Base-by-base conservation (phyloP, 176 grass and related monocot genomes). In the Oryza meridionalis region DNA sequence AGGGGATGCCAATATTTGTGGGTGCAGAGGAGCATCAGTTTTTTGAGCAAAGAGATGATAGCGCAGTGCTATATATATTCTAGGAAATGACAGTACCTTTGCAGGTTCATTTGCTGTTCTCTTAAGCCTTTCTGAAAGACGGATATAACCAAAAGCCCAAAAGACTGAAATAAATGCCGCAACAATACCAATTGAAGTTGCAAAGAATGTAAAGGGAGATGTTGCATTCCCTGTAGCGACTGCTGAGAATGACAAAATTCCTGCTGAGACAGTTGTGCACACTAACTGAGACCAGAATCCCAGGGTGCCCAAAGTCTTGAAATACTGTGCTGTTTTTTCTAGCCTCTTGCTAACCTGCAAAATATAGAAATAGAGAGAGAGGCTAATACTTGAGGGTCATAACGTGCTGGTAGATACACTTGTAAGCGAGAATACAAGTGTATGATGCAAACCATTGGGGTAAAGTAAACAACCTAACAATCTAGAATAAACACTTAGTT, bases 241-340 rank as follows among this genome's bases (percentile, higher is more conserved):
- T 3, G 80, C 78, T 3, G 93, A 92, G 87, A 93, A 92, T 2
- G 96, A 90, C 51, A 98, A 81, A 59, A 98, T 95, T 73, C 80
- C 93, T n/a, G 92, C 93, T 5, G 96, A 90, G 44, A 95, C 89
- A 83, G 91, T 77, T 0, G 93, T 94, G 78, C 87, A 95, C 6
- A 98, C 89, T 43, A 98, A 72, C 73, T 98, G 96, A 24, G 91
- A 90, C 96, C 96, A 98, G 71, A 98, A 98, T 19, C 87, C 96
- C 29, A 95, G 70, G 73, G 86, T 81, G 13, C 93, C 96, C 77
- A 98, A 66, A 37, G 76, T 94, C 81, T 92, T 98, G 69, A 98
- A 98, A 70, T 95, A 90, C 73, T 71, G 58, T 12, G 89, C 72
- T 21, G 93, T 95, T 84, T 92, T 88, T 81, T 87, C 87, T 83